Evolutionary conservation across 2,329 filamentous ascomycete species (phyloP).

Genomic region (Aspergillus brunneoviolaceus): DNA sequence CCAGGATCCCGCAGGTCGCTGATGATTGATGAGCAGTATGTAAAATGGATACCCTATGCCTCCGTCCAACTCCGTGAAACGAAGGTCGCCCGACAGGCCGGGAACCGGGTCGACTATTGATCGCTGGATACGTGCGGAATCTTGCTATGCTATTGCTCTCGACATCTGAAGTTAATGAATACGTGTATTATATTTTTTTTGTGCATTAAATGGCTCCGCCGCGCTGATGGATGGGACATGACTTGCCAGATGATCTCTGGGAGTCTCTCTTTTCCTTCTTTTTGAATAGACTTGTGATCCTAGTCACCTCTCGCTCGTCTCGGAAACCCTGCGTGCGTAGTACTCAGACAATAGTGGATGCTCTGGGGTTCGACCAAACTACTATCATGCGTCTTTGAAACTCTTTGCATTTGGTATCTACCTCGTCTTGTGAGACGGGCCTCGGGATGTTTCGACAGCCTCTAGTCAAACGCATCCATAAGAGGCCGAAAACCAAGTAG

Average conservation of each 20-base stretch:
- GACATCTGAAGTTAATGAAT: conserved; percentile 18
- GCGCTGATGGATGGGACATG: conserved; percentile 7
- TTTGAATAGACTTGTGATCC: conserved; percentile 16
- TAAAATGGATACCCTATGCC: conserved; percentile 18
- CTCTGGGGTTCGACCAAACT: too few relatives aligned
- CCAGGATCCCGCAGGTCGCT: conserved; percentile 19
- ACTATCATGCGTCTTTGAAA: too few relatives aligned
- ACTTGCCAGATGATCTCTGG: conserved; percentile 1
- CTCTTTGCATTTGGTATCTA: too few relatives aligned
- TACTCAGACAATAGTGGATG: not conserved
- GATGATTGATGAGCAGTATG: conserved; percentile 15
- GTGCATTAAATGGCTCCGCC: conserved; percentile 17
- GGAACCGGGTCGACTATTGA: conserved; percentile 2
- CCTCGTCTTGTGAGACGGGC: too few relatives aligned
- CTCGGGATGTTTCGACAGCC: too few relatives aligned
- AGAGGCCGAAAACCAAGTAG: too few relatives aligned
- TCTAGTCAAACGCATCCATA: too few relatives aligned
- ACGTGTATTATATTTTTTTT: conserved; percentile 28
- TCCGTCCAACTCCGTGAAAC: conserved; percentile 7
- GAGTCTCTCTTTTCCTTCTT: conserved; percentile 14
- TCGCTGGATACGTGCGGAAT: conserved; percentile 2
- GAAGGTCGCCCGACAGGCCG: conserved; percentile 5
- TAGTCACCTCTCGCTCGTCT: not conserved
- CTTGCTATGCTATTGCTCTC: conserved; percentile 13
- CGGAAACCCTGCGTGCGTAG: not conserved